A percentile compares a stretch with the other conserved stretches of the same genome.
These are phyloP conservation scores for Circinella minor DNA, from an alignment of 371 early-diverging fungal genomes.

Conservation along the genomic window DNA sequence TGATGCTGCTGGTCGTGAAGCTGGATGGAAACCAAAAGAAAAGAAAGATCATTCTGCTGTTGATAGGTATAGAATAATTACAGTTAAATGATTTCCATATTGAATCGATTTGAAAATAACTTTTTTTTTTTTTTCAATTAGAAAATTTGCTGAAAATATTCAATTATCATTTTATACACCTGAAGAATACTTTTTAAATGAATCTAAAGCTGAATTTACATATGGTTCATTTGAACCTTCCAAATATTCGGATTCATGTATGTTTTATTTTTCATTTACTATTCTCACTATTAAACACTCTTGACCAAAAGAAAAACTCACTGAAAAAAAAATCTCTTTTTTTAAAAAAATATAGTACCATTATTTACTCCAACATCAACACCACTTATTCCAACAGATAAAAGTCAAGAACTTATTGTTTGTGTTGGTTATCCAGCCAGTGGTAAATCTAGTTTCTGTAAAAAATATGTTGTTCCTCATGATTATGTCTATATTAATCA, in stretches of 20 bases:
- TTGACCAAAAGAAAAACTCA: too few species aligned
- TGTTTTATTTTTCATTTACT: slow-evolving; percentile 6
- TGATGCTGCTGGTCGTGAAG: slow-evolving; percentile 89
- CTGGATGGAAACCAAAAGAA: slow-evolving; percentile 60
- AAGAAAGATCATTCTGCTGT: slow-evolving; percentile 80
- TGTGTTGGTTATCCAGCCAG: slow-evolving; percentile 86
- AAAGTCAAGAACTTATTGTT: slow-evolving; percentile 68
- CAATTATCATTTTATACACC: slow-evolving; percentile 83
- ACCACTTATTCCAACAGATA: slow-evolving; percentile 39
- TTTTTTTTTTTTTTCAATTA: slow-evolving; percentile 9
- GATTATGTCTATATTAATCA: slow-evolving; percentile 85
- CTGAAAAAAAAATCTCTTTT: too few species aligned
- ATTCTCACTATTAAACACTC: too few species aligned
- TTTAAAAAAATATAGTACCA: slow-evolving; percentile 15
- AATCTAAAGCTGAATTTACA: slow-evolving; percentile 49
- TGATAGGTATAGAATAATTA: slow-evolving; percentile 57
- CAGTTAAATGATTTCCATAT: background rate
- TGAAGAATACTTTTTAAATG: slow-evolving; percentile 76
- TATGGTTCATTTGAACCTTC: slow-evolving; percentile 66
- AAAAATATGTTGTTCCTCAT: slow-evolving; percentile 58
- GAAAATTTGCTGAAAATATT: slow-evolving; percentile 83
- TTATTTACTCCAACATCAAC: slow-evolving; percentile 32
- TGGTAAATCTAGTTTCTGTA: slow-evolving; percentile 85
- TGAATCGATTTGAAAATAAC: background rate
- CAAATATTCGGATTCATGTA: slow-evolving; percentile 34